Conservation (phyloP, 164 flowering plant species). For the Magnolia sinica region DNA sequence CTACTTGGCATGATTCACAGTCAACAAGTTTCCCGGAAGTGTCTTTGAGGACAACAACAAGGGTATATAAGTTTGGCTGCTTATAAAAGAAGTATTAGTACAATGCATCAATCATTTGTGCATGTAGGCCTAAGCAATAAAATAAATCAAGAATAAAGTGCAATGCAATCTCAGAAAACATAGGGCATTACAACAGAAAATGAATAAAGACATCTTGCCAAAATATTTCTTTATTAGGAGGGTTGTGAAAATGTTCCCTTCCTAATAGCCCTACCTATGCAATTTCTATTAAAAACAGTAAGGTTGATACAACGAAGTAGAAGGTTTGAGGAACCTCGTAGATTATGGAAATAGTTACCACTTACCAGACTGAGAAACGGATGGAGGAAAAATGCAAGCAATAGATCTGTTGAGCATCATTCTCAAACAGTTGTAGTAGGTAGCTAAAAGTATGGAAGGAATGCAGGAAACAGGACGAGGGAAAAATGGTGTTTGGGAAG, state of each 20-base stretch:
- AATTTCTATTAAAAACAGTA: no score
- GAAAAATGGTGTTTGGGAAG: background rate
- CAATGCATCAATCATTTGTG: background rate
- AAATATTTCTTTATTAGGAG: background rate
- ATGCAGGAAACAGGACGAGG: background rate
- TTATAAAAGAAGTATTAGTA: constrained; percentile 4
- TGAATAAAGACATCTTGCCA: background rate
- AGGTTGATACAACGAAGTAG: background rate
- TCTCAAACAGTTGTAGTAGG: background rate
- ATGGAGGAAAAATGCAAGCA: background rate
- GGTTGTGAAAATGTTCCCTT: background rate
- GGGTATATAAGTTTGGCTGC: constrained; percentile 88
- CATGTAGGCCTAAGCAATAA: background rate
- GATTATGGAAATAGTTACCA: background rate
- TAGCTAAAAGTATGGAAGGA: background rate
- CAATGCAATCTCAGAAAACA: background rate
- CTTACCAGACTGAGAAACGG: background rate
- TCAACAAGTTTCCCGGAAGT: constrained; percentile 66
- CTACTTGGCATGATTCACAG: constrained; percentile 94
- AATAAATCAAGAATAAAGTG: background rate
- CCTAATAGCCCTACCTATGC: no score
- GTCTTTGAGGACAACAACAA: constrained; percentile 82
- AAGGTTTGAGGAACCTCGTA: background rate
- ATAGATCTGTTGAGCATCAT: background rate
- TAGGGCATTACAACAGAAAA: background rate